Conservation (phyloP, 176 grass and related monocot species). For the Bonia amplexicaulis region DNA sequence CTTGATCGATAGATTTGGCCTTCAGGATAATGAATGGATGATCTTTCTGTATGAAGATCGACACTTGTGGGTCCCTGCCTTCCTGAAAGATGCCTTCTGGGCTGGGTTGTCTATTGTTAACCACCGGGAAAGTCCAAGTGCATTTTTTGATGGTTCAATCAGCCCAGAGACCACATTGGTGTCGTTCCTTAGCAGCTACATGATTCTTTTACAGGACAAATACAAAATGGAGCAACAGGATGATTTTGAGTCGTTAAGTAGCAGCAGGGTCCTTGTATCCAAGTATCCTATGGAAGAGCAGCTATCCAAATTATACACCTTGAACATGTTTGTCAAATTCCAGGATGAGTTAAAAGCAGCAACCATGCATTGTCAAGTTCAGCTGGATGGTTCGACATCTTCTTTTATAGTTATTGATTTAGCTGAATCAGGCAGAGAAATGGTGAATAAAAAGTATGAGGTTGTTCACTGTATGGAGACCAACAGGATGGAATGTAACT, state of each 20-base stretch:
- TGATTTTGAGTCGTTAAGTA: constrained; percentile 57
- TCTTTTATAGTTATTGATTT: constrained; percentile 57
- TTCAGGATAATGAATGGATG: constrained; percentile 63
- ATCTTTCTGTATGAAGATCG: constrained; percentile 61
- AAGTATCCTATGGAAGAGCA: constrained; percentile 70
- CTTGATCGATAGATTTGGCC: constrained; percentile 37
- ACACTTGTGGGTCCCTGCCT: constrained; percentile 63
- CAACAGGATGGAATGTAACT: constrained; percentile 57
- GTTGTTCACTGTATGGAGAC: constrained; percentile 50
- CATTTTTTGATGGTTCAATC: constrained; percentile 56
- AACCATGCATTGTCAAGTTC: constrained; percentile 40
- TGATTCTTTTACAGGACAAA: constrained; percentile 43
- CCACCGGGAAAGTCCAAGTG: constrained; percentile 29
- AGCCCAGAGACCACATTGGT: constrained; percentile 48
- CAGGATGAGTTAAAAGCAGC: constrained; percentile 65
- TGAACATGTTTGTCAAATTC: constrained; percentile 64
- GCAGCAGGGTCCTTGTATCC: constrained; percentile 38
- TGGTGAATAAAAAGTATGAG: constrained; percentile 53
- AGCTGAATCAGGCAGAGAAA: constrained; percentile 38
- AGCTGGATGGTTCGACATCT: constrained; percentile 46
- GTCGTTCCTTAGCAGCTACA: constrained; percentile 48
- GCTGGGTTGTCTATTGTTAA: constrained; percentile 53
- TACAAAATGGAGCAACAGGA: constrained; percentile 59
- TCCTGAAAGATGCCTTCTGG: constrained; percentile 65
- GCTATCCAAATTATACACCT: constrained; percentile 62